These are phyloP conservation scores for Craterostigma plantagineum DNA, from an alignment of 257 asterid genomes.

Conservation along the genomic window DNA sequence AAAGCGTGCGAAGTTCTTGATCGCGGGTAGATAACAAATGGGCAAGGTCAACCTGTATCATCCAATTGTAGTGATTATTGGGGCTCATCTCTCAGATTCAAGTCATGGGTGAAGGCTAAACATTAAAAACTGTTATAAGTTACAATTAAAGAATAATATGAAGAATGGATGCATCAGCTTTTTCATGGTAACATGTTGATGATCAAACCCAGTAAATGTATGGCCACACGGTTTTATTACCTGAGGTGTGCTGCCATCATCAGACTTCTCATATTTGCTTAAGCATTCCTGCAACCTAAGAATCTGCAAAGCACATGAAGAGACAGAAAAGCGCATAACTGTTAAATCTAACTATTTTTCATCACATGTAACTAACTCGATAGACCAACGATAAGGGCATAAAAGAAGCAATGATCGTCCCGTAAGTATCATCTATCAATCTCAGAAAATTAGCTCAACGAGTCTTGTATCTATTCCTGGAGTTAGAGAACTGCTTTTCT, in stretches of 20 bases:
- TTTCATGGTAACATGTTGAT: too few relatives aligned
- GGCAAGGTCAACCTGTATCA: constrained; percentile 83
- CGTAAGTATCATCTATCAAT: too few relatives aligned
- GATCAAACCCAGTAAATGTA: not conserved
- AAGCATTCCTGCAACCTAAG: constrained; percentile 83
- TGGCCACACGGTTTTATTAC: constrained; percentile 23
- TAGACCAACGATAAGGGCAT: too few relatives aligned
- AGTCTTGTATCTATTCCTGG: not conserved
- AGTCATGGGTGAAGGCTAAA: too few relatives aligned
- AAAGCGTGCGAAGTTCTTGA: constrained; percentile 87
- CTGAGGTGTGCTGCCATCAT: constrained; percentile 90
- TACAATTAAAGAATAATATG: not conserved
- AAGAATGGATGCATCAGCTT: too few relatives aligned
- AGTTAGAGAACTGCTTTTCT: too few relatives aligned
- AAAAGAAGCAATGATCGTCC: too few relatives aligned
- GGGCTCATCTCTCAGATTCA: constrained; percentile 7
- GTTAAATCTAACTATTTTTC: too few relatives aligned
- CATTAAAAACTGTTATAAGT: not conserved
- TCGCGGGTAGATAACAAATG: constrained; percentile 90
- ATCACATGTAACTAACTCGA: too few relatives aligned
- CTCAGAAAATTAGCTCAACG: too few relatives aligned
- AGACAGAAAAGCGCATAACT: too few relatives aligned
- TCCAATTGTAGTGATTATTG: constrained; percentile 8
- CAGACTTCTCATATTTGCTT: constrained; percentile 77
- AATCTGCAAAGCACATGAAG: constrained; percentile 36